Base-by-base conservation (phyloP, 2,329 filamentous ascomycete species). In the Hypomyces perniciosus region DNA sequence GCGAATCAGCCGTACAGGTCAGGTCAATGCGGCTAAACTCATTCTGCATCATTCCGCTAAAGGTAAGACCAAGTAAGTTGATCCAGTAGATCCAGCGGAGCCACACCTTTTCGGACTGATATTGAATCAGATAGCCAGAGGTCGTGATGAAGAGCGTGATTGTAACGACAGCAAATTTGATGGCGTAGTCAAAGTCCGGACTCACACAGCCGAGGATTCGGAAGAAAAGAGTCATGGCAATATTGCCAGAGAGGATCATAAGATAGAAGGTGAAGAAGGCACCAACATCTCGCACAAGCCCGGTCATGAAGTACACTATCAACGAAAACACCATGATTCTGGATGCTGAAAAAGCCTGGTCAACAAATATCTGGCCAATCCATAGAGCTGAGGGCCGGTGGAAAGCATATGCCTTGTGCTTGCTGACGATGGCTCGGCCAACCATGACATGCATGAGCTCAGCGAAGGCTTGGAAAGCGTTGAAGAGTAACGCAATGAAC, bases 71-170 rank as follows among this genome's bases (percentile, higher is more conserved):
- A 0, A 91, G 72, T 0, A 84, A 77, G 54, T 90, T 90, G 65
- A 90, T 72, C 73, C 84, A 92, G 69, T 83, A 88, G 54, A 92
- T 83, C 88, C 88, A 93, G 13, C 85, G 75, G 5, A 91, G 65
- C 84, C 88, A 92, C 4, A 84, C 82, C 59, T 90, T 85, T 59
- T 88, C 80, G 2, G 74, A 80, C 45, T 85, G 79, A 64, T 87
- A 90, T 64, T 90, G 88, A 53, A 95, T 92, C 39, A 95, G 71
- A 67, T 93, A 95, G 4, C 90, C 90, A 1, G 84, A 86, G 0
- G 88, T 93, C 20, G 90, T 74, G 28, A 93, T 81, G 59, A 91
- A 89, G n/a, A 91, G 70, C 0, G 87, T 91, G 56, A 95, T 90
- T 47, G 90, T 78, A 1, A 89, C 76, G 5, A 88, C 84, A 6